Percentiles rank a stretch among this genome's conserved stretches.
These are phyloP conservation scores for Penicillium alfredii DNA, from an alignment of 495 filamentous ascomycete species.

Conservation along the genomic window DNA sequence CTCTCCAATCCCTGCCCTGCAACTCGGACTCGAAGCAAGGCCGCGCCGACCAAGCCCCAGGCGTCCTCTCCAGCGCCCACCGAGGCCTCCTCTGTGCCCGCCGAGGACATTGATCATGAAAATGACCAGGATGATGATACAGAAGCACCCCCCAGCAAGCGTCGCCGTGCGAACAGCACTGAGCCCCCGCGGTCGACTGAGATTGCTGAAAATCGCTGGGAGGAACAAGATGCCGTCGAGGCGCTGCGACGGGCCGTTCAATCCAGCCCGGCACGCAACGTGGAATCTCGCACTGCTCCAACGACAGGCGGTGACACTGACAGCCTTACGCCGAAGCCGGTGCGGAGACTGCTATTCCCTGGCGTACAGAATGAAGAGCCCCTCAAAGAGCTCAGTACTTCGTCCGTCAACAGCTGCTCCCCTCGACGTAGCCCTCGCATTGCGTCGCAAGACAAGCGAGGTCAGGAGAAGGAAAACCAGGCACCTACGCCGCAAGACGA, in stretches of 20 bases:
- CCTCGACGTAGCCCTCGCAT: conserved; percentile 45
- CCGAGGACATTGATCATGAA: conserved; percentile 32
- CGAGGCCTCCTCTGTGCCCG: conserved; percentile 37
- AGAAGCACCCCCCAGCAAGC: conserved; percentile 23
- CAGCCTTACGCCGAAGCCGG: conserved; percentile 54
- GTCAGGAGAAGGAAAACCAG: conserved; percentile 46
- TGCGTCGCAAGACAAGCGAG: conserved; percentile 28
- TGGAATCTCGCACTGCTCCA: conserved; percentile 60
- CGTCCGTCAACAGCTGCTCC: conserved; percentile 46
- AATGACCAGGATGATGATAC: conserved; percentile 17
- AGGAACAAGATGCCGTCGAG: conserved; percentile 50
- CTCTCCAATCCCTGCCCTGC: conserved; percentile 24
- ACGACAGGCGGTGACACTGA: conserved; percentile 45
- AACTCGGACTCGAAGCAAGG: conserved; percentile 29
- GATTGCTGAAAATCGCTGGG: conserved; percentile 27
- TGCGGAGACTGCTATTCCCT: conserved; percentile 75
- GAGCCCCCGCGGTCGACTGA: conserved; percentile 33
- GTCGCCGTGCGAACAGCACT: conserved; percentile 36
- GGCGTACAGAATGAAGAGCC: conserved; percentile 50
- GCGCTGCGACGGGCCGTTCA: conserved; percentile 60
- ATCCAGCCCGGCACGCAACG: conserved; percentile 63
- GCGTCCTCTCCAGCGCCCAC: conserved; percentile 40
- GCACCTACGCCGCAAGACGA: conserved; percentile 37
- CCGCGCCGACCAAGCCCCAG: conserved; percentile 21
- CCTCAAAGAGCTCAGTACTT: conserved; percentile 53